Conservation (phyloP, 352 stramenopile species). For the Globisporangium apiculatum region DNA sequence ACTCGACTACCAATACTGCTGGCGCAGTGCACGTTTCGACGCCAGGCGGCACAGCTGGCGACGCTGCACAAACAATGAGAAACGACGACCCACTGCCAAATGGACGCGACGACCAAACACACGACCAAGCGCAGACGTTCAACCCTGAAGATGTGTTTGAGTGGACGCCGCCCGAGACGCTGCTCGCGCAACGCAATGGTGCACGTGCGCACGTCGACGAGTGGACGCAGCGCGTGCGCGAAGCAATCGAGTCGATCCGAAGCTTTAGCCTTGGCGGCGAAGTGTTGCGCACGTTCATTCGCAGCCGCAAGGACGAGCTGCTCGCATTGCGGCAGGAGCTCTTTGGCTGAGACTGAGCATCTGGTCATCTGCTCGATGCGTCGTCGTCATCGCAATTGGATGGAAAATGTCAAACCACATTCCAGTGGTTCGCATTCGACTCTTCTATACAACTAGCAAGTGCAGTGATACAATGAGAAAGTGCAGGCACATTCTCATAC, state of each 20-base stretch:
- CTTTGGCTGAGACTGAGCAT: constrained; percentile 22
- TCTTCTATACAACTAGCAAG: not conserved
- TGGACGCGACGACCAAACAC: not conserved
- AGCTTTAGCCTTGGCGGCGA: constrained; percentile 55
- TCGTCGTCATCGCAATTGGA: not conserved
- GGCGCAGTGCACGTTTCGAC: too few relatives aligned
- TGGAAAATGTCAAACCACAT: not conserved
- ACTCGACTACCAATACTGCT: too few relatives aligned
- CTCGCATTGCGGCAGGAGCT: constrained; percentile 41
- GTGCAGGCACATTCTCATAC: not conserved
- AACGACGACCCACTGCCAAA: not conserved
- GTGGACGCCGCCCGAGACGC: constrained; percentile 30
- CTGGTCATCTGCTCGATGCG: not conserved
- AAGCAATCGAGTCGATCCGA: constrained; percentile 38
- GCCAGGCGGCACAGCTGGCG: not conserved
- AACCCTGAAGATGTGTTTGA: constrained; percentile 58
- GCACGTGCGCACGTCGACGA: constrained; percentile 14
- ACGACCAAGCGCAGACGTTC: constrained; percentile 13
- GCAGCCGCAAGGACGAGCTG: constrained; percentile 48
- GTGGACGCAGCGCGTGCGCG: constrained; percentile 37
- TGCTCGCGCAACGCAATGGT: constrained; percentile 14
- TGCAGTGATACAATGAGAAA: not conserved
- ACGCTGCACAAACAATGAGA: not conserved
- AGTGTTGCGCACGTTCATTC: constrained; percentile 50
- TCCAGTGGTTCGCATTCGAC: constrained; percentile 2